Evolutionary conservation across 139 green algal species (phyloP).

Genomic region (Chlorella sp.): DNA sequence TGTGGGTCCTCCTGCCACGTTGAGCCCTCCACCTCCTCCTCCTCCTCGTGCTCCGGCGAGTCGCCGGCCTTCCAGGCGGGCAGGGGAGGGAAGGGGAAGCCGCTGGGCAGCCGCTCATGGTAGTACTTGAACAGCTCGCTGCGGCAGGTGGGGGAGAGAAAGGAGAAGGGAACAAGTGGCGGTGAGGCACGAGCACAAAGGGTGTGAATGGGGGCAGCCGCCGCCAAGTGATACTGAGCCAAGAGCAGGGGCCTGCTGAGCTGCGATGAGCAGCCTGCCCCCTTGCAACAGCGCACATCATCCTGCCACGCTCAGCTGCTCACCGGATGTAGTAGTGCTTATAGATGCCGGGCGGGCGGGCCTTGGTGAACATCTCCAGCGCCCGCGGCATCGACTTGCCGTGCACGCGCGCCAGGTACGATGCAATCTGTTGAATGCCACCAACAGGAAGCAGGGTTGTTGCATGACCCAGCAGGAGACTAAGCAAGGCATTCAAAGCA

Average conservation of each 20-base stretch:
- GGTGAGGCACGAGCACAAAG: neutral
- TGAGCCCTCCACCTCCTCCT: neutral
- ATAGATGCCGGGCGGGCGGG: constrained; percentile 95
- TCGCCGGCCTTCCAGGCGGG: constrained; percentile 80
- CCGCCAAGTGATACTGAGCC: neutral
- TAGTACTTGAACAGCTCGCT: constrained; percentile 88
- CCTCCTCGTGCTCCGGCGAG: constrained; percentile 45
- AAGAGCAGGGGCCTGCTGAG: too few species aligned
- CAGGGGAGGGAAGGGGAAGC: constrained; percentile 45
- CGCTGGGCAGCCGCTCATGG: constrained; percentile 63
- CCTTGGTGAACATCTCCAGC: constrained; percentile 75
- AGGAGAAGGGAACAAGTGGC: neutral
- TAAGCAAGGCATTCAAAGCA: too few species aligned
- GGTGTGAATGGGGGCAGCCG: neutral
- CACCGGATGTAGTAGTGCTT: constrained; percentile 93
- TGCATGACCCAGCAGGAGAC: too few species aligned
- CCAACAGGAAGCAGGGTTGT: too few species aligned
- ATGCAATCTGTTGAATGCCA: constrained; percentile 43
- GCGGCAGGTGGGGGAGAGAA: neutral
- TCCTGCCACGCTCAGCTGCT: neutral
- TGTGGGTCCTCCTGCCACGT: neutral
- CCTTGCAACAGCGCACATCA: too few species aligned
- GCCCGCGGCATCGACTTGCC: constrained; percentile 57
- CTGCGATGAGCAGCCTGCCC: too few species aligned
- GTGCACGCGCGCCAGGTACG: constrained; percentile 61